Conservation (phyloP, 1,284 basidiomycete species). For the Trichosporon asahii region DNA sequence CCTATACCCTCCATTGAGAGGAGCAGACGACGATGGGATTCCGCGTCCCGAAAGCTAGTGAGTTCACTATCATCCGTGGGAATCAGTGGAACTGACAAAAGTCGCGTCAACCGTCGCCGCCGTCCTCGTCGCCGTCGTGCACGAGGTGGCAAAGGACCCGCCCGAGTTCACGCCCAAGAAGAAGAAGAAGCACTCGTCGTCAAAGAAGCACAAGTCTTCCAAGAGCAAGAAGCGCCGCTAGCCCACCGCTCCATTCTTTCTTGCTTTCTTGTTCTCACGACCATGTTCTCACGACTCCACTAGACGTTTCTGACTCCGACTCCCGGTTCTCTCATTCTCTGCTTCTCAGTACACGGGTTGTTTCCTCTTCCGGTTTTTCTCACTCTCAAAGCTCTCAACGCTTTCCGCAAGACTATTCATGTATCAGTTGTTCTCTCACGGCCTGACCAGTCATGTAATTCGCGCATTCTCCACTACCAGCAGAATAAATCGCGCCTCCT, state of each 20-base stretch:
- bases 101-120: slow-evolving; percentile 3
- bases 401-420: background rate
- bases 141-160: background rate
- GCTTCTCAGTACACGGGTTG: background rate
- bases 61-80: too few relatives aligned
- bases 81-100: background rate
- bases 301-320: background rate
- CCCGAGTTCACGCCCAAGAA: slow-evolving; percentile 1
- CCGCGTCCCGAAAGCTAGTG: background rate
- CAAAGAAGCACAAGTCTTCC: background rate
- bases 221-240: background rate
- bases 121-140: slow-evolving; percentile 1
- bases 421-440: background rate
- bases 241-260: background rate
- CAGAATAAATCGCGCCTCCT: background rate
- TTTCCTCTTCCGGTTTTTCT: background rate
- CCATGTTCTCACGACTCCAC: background rate
- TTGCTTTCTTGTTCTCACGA: background rate
- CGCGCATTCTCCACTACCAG: background rate
- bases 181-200: slow-evolving; percentile 4
- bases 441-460: background rate
- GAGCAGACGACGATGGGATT: background rate
- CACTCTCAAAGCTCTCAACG: background rate
- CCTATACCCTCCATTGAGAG: background rate
- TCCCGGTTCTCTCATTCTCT: background rate